Evolutionary conservation across 2,329 filamentous ascomycete genomes (phyloP), one percentile per base, ranked within the genome.

Genomic region (Colletotrichum sp.): DNA sequence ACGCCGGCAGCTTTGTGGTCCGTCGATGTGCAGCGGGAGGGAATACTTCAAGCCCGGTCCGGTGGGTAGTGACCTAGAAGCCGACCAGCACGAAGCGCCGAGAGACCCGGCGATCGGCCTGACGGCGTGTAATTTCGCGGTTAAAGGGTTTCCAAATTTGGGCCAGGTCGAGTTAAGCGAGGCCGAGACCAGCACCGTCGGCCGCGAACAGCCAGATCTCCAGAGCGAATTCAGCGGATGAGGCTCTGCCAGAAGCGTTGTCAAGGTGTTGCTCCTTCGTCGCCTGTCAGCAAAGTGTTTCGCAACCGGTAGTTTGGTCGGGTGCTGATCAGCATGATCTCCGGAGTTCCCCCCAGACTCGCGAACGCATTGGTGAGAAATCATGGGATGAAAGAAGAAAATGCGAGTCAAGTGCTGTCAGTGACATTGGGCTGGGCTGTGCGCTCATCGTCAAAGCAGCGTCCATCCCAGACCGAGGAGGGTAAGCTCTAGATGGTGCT

Each of bases 321-420:
- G 30, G 32, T 25, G 25, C n/a, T 52, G 52, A 72, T 68, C 63
- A 61, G 13, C 19, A 32, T 66, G 62, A 72, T 68, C 34, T 57
- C 61, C 70, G 70, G 52, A 52, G 57, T 73, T 69, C 36, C 55
- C 71, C 30, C 34, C 36, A 69, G 55, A 55, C 27, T 34, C 4
- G 30, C 22, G 65, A 73, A 69, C 64, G 39, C 64, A 69, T 63
- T 63, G 29, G 22, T 36, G 36, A 36, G 8, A 27, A 25, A 29
- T 63, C 25, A 36, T 75, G 59, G 72, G 72, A 75, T 34, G 72
- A 75, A 70, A 71, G 49, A 52, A 65, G 19, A 15, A 57, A 76
- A 65, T 16, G 59, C 44, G 59, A 73, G 74, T 61, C 63, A 36
- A 34, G 44, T 70, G 65, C 59, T 76, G 59, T 62, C 71, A 76